Evolutionary conservation across 2,329 filamentous ascomycete genomes (phyloP).

Genomic region (Sporothrix variecibatus): DNA sequence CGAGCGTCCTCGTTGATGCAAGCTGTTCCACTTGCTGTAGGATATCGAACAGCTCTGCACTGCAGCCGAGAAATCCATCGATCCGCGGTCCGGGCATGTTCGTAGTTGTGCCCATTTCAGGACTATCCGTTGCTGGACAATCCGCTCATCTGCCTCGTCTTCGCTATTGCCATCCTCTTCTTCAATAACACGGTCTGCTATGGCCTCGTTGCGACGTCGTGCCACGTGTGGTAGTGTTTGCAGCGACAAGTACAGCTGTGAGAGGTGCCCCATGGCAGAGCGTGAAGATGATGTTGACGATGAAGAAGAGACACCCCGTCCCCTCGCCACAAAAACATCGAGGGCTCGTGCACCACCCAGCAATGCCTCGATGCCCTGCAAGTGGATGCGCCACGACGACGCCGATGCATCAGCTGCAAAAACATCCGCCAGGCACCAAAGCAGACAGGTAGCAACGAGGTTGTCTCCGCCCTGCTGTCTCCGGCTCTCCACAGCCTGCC

Average conservation of each 20-base stretch:
- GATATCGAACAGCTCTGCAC: conserved; percentile 26
- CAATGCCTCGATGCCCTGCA: conserved; percentile 27
- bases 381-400: conserved; percentile 27
- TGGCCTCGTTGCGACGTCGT: neutral
- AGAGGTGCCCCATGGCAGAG: conserved; percentile 23
- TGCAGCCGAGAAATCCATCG: conserved; percentile 28
- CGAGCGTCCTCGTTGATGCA: neutral
- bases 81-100: conserved; percentile 7
- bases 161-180: neutral
- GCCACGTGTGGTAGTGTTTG: conserved; percentile 23
- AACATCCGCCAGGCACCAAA: conserved; percentile 28
- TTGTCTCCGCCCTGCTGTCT: conserved; percentile 6
- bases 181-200: too few species aligned
- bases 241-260: conserved; percentile 24
- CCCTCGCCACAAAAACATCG: conserved; percentile 17
- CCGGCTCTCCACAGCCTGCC: conserved; percentile 17
- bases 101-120: neutral
- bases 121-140: neutral
- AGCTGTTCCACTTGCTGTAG: conserved; percentile 26
- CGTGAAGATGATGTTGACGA: conserved; percentile 11
- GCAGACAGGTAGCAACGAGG: conserved; percentile 25
- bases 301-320: neutral
- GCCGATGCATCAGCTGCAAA: conserved; percentile 19
- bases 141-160: too few species aligned
- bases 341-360: conserved; percentile 23